Evolutionary conservation across 176 grass and related monocot species (phyloP).

Genomic region (Bromus sterilis): DNA sequence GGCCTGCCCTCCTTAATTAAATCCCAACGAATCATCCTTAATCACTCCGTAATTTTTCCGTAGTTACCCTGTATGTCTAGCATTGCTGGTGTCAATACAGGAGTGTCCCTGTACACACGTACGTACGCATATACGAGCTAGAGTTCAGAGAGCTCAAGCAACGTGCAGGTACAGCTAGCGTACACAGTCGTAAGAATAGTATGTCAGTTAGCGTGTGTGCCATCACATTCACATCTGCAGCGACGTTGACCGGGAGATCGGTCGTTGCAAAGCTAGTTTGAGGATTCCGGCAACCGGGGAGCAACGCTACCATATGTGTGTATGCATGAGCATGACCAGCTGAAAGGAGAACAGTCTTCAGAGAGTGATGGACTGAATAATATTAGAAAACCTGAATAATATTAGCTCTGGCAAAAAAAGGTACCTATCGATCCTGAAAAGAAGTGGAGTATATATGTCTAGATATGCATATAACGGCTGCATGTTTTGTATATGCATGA

Average conservation of each 20-base stretch:
- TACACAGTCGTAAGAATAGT: not conserved
- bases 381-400: not conserved
- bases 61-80: no score
- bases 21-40: no score
- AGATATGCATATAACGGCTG: not conserved
- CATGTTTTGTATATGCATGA: not conserved
- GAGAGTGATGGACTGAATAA: not conserved
- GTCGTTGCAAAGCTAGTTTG: constrained; percentile 1
- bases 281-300: constrained; percentile 27
- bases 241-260: not conserved
- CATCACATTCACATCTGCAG: constrained; percentile 7
- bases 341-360: not conserved
- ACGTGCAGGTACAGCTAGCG: not conserved
- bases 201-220: not conserved
- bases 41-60: no score
- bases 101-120: no score
- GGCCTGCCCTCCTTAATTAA: no score
- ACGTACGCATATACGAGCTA: not conserved
- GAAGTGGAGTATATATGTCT: not conserved
- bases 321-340: not conserved
- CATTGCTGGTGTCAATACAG: no score
- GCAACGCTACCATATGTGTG: not conserved
- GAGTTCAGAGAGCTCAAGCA: constrained; percentile 25
- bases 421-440: not conserved
- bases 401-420: not conserved